Evolutionary conservation across 2,329 filamentous ascomycete genomes (phyloP), one percentile per base, ranked within the genome.

Genomic region (Neophaeococcomyces mojaviensis): DNA sequence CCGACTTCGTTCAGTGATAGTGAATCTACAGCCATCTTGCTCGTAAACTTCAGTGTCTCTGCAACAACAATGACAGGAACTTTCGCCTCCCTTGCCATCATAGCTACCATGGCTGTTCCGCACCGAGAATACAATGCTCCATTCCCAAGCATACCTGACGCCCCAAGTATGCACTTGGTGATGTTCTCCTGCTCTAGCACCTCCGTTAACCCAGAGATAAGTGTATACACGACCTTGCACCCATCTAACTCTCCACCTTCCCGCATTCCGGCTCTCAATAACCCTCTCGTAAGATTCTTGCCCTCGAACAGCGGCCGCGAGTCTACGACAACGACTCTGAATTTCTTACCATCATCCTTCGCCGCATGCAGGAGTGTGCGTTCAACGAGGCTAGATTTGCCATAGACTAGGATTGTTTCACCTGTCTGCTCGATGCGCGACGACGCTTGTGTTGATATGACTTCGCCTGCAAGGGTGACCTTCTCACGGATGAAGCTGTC

Each of bases 71-170:
- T 82, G 48, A 97, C 87, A 1, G 86, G 85, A 31, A 89, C 78
- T 48, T 84, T 82, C 20, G 34, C 35, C 47, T 85, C 79, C 42
- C 82, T 79, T 4, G 89, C 90, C 34, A 84, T 81, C 71, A 92
- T 84, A 15, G 90, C 89, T 8, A 97, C 77, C 49, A 92, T 79
- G 19, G 86, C 87, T 3, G 89, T 95, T 50, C 92, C 92, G 8
- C 88, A 81, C 16, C 88, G 81, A 3, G 86, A 90, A 65, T 94
- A 94, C 57, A 98, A 76, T 28, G 86, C 79, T 6, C 92, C 92
- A 65, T 97, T 97, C 56, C 86, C 89, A 69, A 95, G 92, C 81
- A 98, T 92, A 32, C 88, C 86, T 62, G 96, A 89, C 3, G 89
- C 88, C 10, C 88, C 89, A 1, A 98, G 73, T 42, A 97, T 78